These are phyloP conservation scores for Blastomyces silverae DNA, from an alignment of 2,329 filamentous ascomycete species.

Conservation along the genomic window DNA sequence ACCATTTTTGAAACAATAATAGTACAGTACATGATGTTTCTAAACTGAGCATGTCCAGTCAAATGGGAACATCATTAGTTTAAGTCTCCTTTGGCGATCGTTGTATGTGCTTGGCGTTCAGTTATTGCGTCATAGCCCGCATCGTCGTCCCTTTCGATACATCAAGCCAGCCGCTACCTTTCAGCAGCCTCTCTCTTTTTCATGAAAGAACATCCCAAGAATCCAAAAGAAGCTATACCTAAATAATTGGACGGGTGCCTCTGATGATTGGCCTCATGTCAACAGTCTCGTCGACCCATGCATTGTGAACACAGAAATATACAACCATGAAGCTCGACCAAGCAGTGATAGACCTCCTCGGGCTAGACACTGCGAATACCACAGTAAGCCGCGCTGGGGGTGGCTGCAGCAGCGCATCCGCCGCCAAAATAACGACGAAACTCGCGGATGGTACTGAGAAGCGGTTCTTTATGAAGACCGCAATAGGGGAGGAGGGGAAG, in stretches of 20 bases:
- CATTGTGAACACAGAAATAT: background rate
- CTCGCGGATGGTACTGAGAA: constrained; percentile 24
- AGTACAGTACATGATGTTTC: background rate
- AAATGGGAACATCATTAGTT: background rate
- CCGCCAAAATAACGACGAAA: background rate
- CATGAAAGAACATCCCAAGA: background rate
- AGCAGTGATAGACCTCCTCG: constrained; percentile 6
- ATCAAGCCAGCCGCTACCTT: too few relatives aligned
- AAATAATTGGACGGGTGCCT: background rate
- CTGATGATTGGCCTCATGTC: background rate
- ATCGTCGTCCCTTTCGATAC: too few relatives aligned
- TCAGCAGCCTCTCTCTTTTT: too few relatives aligned
- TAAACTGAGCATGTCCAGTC: too few relatives aligned
- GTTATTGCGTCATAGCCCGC: too few relatives aligned
- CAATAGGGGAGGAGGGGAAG: constrained; percentile 29
- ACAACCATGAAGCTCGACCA: constrained; percentile 8
- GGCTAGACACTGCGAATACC: background rate
- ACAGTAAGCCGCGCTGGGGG: constrained; percentile 3
- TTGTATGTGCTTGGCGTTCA: too few relatives aligned
- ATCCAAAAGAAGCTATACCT: background rate
- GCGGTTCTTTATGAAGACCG: constrained; percentile 39
- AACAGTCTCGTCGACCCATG: background rate
- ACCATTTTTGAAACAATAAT: background rate
- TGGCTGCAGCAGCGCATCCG: constrained; percentile 10
- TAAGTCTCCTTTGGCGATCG: background rate